These are phyloP conservation scores for Zymoseptoria passerinii DNA, from an alignment of 2,329 filamentous ascomycete species.

Conservation along the genomic window DNA sequence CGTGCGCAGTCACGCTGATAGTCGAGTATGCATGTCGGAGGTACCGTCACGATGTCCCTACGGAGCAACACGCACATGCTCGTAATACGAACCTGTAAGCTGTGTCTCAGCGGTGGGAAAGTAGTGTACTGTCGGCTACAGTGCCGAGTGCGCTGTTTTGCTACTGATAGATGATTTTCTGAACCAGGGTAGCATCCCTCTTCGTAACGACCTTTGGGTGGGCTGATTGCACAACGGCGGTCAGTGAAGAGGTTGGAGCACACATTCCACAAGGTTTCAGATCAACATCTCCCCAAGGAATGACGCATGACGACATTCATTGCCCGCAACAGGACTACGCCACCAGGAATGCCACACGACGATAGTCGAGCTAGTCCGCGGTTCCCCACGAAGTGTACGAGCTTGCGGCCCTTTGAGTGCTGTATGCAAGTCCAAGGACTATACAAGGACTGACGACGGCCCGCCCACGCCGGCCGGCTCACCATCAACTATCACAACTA, in stretches of 20 bases:
- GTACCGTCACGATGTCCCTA: not conserved
- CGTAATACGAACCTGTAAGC: not conserved
- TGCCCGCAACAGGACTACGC: not conserved
- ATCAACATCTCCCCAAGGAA: not conserved
- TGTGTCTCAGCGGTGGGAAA: not conserved
- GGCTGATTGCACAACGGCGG: not conserved
- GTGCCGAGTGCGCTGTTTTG: not conserved
- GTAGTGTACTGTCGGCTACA: not conserved
- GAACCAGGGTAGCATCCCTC: not conserved
- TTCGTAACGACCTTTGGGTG: not conserved
- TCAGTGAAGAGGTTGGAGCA: not conserved
- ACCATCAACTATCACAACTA: not conserved
- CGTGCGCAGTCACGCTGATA: not conserved
- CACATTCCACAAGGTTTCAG: not conserved
- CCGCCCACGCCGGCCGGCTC: not conserved
- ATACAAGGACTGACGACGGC: not conserved
- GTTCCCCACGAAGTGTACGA: not conserved
- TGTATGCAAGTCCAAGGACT: not conserved
- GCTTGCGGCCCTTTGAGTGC: not conserved
- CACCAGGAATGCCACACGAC: not conserved
- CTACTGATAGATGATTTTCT: not conserved
- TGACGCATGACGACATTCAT: not conserved
- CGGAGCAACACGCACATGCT: not conserved
- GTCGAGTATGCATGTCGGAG: not conserved
- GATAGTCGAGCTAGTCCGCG: not conserved